phyloP scores from a whole-genome alignment of 2,329 filamentous ascomycete genomes.

The Leptosphaerulina australis region DNA sequence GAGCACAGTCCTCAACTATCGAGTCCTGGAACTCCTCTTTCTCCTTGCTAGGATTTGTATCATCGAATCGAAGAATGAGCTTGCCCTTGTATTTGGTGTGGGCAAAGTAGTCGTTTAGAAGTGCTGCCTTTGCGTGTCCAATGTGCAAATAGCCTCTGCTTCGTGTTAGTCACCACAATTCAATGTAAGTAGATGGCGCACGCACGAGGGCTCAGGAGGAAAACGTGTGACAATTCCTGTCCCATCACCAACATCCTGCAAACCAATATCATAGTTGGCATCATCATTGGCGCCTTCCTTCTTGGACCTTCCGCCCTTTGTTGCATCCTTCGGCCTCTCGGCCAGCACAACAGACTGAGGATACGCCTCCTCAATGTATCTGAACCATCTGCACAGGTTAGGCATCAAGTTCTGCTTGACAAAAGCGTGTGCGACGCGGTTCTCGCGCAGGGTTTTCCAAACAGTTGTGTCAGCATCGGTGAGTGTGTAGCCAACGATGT shows the following conservation, averaged over 20 bases:
- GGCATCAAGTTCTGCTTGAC: conserved; percentile 77
- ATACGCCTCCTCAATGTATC: conserved; percentile 80
- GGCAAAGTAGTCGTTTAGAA: conserved; percentile 96
- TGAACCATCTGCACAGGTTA: conserved; percentile 86
- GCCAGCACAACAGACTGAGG: conserved; percentile 79
- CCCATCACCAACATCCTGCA: conserved; percentile 80
- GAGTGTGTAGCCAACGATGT: conserved; percentile 80
- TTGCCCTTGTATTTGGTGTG: conserved; percentile 92
- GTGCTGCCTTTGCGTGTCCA: conserved; percentile 90
- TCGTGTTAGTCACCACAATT: conserved; percentile 20
- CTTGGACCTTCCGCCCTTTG: conserved; percentile 70
- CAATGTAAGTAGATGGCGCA: no score
- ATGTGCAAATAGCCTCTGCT: conserved; percentile 83
- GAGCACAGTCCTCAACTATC: conserved; percentile 86
- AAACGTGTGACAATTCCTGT: conserved; percentile 83
- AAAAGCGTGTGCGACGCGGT: conserved; percentile 81
- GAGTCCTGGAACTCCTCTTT: conserved; percentile 95
- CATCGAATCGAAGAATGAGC: conserved; percentile 90
- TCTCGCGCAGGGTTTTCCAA: conserved; percentile 82
- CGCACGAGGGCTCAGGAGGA: conserved; percentile 87
- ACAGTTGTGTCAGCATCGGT: conserved; percentile 79
- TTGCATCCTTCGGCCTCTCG: conserved; percentile 43
- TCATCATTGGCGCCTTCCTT: conserved; percentile 82
- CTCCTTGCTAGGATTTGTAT: conserved; percentile 97
- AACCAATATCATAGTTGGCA: conserved; percentile 85